Percentiles rank a stretch among this genome's conserved stretches.
phyloP scores from a whole-genome alignment of 345 rosid genomes.

The Linum tenue region DNA sequence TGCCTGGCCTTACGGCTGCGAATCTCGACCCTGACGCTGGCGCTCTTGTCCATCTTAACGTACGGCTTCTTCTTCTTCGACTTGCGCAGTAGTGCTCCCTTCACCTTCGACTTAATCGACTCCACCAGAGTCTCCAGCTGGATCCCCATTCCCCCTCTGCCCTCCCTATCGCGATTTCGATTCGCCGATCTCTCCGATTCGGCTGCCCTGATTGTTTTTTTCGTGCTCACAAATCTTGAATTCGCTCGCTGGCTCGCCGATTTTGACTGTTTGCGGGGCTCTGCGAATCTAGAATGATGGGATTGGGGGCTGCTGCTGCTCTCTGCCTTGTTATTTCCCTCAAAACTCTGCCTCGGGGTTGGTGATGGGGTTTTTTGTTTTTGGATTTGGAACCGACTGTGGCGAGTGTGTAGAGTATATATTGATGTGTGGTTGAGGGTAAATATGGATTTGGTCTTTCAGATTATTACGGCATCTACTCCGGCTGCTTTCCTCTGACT shows the following conservation, averaged over 20 bases:
- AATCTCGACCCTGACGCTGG: conserved; percentile 90
- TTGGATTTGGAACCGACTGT: too few relatives aligned
- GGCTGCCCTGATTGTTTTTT: too few relatives aligned
- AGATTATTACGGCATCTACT: not conserved
- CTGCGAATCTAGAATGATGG: too few relatives aligned
- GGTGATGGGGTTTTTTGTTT: not conserved
- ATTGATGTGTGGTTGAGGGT: not conserved
- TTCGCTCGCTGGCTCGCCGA: too few relatives aligned
- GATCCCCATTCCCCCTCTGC: conserved; percentile 32
- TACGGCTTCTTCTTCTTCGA: conserved; percentile 61
- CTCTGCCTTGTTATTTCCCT: too few relatives aligned
- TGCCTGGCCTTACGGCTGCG: conserved; percentile 75
- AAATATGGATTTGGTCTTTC: not conserved
- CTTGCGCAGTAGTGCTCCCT: conserved; percentile 28
- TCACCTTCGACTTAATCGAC: conserved; percentile 82
- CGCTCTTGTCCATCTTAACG: conserved; percentile 80
- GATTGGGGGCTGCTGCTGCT: too few relatives aligned
- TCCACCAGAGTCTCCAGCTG: conserved; percentile 70
- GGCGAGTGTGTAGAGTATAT: too few relatives aligned
- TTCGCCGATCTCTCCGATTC: not conserved
- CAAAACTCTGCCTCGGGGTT: not conserved
- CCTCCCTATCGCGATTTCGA: not conserved
- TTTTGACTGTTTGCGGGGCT: too few relatives aligned
- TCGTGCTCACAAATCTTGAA: too few relatives aligned
- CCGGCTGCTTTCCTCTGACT: not conserved